Percentiles rank a stretch among this genome's conserved stretches.
Evolutionary conservation across 768 basidiomycete species (phyloP).

Genomic region (Chalciporus piperatus): DNA sequence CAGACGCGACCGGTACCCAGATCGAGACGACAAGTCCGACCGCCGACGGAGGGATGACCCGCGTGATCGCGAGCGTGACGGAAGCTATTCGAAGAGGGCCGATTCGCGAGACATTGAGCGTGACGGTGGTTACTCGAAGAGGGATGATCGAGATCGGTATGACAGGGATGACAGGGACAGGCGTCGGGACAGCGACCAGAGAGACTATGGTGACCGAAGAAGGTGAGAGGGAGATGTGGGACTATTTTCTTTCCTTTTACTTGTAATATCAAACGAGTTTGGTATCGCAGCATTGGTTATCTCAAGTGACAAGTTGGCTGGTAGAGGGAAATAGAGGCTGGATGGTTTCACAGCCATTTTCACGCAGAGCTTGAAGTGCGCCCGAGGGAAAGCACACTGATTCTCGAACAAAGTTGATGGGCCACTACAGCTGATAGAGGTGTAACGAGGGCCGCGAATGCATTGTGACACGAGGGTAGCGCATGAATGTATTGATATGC

Average conservation of each 20-base stretch:
- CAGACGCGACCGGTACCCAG: constrained; percentile 15
- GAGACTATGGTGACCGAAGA: constrained; percentile 18
- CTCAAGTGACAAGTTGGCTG: too few relatives aligned
- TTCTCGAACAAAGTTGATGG: too few relatives aligned
- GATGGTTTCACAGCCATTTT: too few relatives aligned
- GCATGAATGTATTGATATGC: too few relatives aligned
- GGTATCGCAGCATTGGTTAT: too few relatives aligned
- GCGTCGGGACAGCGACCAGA: constrained; percentile 22
- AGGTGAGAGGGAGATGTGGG: constrained; percentile 9
- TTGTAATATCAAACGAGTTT: constrained; percentile 3
- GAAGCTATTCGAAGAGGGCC: constrained; percentile 16
- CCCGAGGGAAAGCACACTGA: too few relatives aligned
- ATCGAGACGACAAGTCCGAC: constrained; percentile 19
- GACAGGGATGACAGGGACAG: constrained; percentile 23
- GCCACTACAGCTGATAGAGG: too few relatives aligned
- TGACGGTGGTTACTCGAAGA: constrained; percentile 14
- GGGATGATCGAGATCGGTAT: constrained; percentile 22
- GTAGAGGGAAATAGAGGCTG: too few relatives aligned
- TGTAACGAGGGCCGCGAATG: too few relatives aligned
- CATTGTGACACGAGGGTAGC: too few relatives aligned
- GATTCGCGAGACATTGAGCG: constrained; percentile 25
- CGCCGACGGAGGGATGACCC: constrained; percentile 27
- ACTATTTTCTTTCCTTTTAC: neutral
- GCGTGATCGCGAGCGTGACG: constrained; percentile 23
- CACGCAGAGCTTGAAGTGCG: too few relatives aligned